phyloP scores from a whole-genome alignment of 345 rosid genomes.

The Brassica napus region DNA sequence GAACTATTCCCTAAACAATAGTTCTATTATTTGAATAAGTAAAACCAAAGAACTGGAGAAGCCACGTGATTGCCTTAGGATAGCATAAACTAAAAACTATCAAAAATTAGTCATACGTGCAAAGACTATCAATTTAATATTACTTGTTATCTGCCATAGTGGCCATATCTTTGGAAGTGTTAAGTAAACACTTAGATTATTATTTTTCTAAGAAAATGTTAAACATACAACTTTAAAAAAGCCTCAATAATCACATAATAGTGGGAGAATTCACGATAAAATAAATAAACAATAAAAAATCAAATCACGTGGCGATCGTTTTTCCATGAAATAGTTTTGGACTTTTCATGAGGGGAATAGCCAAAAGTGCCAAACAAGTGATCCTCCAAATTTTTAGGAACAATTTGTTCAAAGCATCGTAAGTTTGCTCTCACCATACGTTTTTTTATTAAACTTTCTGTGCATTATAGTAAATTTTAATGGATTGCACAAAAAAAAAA shows the following conservation, averaged over 20 bases:
- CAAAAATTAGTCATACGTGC: neutral
- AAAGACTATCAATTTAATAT: neutral
- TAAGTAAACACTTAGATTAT: neutral
- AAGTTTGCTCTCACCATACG: neutral
- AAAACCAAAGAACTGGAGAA: too few species aligned
- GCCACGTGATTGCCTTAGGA: too few species aligned
- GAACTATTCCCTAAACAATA: too few species aligned
- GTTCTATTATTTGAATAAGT: too few species aligned
- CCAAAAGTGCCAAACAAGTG: conserved; percentile 26
- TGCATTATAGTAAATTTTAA: too few species aligned
- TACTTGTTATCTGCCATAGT: neutral
- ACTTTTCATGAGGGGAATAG: conserved; percentile 27
- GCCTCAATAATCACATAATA: neutral
- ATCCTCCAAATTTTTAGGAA: neutral
- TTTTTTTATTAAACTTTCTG: too few species aligned
- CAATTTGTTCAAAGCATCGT: neutral
- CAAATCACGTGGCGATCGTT: conserved; percentile 26
- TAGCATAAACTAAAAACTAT: neutral
- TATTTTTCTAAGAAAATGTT: neutral
- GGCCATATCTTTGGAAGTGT: neutral
- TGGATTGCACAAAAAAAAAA: too few species aligned
- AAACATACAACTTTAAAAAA: conserved; percentile 14
- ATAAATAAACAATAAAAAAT: neutral
- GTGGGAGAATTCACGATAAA: conserved; percentile 35
- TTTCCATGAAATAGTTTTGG: conserved; percentile 32